Evolutionary conservation across 148 eudicot genomes (phyloP), one percentile per base, ranked within the genome.

Genomic region (Amaranthus hypochondriacus): DNA sequence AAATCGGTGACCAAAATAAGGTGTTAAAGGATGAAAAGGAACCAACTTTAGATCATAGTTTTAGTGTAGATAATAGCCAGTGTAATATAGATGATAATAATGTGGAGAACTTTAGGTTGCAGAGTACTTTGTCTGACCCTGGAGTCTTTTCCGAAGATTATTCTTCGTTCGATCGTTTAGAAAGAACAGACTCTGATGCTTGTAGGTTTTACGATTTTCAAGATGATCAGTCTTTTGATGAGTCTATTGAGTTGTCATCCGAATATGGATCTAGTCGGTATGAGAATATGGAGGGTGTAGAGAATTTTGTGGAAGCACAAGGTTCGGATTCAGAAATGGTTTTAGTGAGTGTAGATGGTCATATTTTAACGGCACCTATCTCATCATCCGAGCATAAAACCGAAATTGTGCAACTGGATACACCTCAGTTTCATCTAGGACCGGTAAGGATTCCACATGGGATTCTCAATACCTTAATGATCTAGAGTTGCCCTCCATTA

Each of bases 301-400:
- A 88, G 7, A 81, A 82, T 76, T 85, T 78, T 65, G 77, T 79
- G 44, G 92, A 92, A 82, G 84, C 96, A 46, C 84, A 86, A 69
- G 75, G 81, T 48, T 81, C 80, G 21, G 88, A 73, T 73, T 86
- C 99, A 21, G 97, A 89, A 81, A 90, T 95, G 83, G 90, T 95
- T 80, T 85, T 92, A 87, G 96, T 95, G 53, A 95, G 99, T 76
- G 84, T 95, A 42, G 99, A 95, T 84, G 99, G 99, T 56, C 96
- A 90, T 74, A 86, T 95, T 75, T 85, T 95, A 71, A 89, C 88
- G 28, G 99, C 97, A 60, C 99, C 99, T 43, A 90, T 95, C 73
- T 81, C 82, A 53, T 82, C 97, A 51, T 74, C 83, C n/a, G 97
- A 87, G 80, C 83, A 77, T 67, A 77, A 85, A 47, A 72, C 81